These are phyloP conservation scores for Microthyrium microscopicum DNA, from an alignment of 2,329 filamentous ascomycete genomes.

Conservation along the genomic window DNA sequence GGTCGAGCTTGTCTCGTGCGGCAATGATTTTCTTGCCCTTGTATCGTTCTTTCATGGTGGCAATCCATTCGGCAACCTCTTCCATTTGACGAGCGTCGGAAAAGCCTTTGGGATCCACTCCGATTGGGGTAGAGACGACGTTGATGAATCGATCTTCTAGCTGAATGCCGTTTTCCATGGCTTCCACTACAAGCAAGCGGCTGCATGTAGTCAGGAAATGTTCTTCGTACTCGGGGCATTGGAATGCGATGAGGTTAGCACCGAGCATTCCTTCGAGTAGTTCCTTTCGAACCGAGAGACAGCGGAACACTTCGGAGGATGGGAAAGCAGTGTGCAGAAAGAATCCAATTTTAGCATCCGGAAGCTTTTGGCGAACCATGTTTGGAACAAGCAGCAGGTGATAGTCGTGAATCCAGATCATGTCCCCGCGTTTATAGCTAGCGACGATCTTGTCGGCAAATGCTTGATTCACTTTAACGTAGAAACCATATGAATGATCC, in stretches of 20 bases:
- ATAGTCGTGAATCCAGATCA: slow-evolving; percentile 93
- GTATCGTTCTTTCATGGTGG: slow-evolving; percentile 68
- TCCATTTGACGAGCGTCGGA: slow-evolving; percentile 51
- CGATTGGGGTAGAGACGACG: slow-evolving; percentile 70
- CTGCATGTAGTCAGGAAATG: slow-evolving; percentile 96
- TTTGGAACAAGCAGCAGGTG: slow-evolving; percentile 75
- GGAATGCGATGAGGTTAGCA: slow-evolving; percentile 83
- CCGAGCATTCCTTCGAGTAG: slow-evolving; percentile 85
- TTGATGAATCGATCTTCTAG: slow-evolving; percentile 88
- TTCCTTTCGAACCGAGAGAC: slow-evolving; percentile 70
- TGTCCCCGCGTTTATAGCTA: slow-evolving; percentile 85
- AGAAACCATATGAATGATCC: slow-evolving; percentile 92
- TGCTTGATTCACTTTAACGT: slow-evolving; percentile 78
- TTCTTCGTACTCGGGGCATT: slow-evolving; percentile 80
- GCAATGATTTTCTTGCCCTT: slow-evolving; percentile 81
- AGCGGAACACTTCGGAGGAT: slow-evolving; percentile 90
- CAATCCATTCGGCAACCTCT: slow-evolving; percentile 64
- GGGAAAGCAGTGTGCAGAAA: slow-evolving; percentile 93
- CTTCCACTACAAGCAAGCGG: slow-evolving; percentile 76
- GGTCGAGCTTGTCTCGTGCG: slow-evolving; percentile 83
- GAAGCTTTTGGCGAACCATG: slow-evolving; percentile 79
- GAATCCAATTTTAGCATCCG: slow-evolving; percentile 89
- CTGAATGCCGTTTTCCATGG: slow-evolving; percentile 72
- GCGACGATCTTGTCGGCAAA: slow-evolving; percentile 83
- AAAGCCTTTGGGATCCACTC: slow-evolving; percentile 71